phyloP scores from a whole-genome alignment of 1,139 yeast genomes.

The Saccharomyces hybrid region DNA sequence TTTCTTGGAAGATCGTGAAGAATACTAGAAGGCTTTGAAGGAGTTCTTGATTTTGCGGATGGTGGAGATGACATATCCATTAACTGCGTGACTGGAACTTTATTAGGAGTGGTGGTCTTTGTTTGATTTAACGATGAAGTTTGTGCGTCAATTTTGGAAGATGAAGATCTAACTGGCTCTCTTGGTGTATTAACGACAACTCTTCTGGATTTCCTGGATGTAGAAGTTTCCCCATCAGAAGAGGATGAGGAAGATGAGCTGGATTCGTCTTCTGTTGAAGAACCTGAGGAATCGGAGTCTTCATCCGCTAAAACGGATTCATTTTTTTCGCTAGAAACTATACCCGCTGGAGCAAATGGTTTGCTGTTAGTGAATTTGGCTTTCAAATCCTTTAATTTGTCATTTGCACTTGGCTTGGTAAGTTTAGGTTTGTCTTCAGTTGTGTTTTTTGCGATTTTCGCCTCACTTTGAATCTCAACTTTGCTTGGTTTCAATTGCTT shows the following conservation, averaged over 20 bases:
- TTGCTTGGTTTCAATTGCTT: background rate
- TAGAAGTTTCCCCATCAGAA: slow-evolving; percentile 20
- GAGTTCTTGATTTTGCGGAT: slow-evolving; percentile 5
- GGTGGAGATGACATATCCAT: slow-evolving; percentile 15
- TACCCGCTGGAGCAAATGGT: background rate
- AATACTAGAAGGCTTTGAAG: slow-evolving; percentile 12
- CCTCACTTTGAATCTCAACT: background rate
- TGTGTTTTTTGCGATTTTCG: background rate
- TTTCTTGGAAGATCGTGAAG: slow-evolving; percentile 19
- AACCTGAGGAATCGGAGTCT: slow-evolving; percentile 2
- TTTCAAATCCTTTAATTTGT: slow-evolving; percentile 14
- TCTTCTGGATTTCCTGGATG: slow-evolving; percentile 29
- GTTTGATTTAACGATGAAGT: background rate
- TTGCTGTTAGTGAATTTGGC: slow-evolving; percentile 2
- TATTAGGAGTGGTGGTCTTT: slow-evolving; percentile 10
- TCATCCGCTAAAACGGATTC: slow-evolving; percentile 7
- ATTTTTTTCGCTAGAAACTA: slow-evolving; percentile 9
- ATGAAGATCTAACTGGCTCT: slow-evolving; percentile 3
- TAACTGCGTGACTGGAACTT: slow-evolving; percentile 16
- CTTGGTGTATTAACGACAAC: slow-evolving; percentile 32
- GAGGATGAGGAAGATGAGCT: slow-evolving; percentile 6
- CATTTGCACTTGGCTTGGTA: background rate
- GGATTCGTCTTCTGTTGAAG: background rate
- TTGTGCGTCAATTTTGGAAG: background rate
- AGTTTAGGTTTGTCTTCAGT: background rate